These are phyloP conservation scores for Peterozyma toletana DNA, from an alignment of 805 yeast genomes.

Conservation along the genomic window DNA sequence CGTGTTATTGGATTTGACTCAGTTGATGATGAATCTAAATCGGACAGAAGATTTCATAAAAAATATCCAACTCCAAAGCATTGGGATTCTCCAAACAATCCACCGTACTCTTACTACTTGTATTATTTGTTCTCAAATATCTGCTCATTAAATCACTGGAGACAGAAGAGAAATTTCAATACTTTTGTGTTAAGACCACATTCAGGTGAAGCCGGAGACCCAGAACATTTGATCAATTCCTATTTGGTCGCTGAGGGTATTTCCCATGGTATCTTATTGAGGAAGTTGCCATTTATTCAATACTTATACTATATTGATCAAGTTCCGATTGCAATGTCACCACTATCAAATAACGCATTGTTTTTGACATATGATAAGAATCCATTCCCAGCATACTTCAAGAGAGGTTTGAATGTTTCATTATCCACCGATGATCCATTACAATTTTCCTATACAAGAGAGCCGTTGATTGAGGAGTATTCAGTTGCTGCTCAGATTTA, in stretches of 20 bases:
- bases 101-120: conserved; percentile 95
- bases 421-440: conserved; percentile 96
- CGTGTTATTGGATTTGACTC: conserved; percentile 97
- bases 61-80: conserved; percentile 80
- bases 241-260: conserved; percentile 87
- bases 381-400: conserved; percentile 88
- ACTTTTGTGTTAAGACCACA: conserved; percentile 96
- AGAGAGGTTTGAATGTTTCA: conserved; percentile 89
- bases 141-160: conserved; percentile 79
- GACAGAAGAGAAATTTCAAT: conserved; percentile 68
- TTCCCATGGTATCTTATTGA: conserved; percentile 87
- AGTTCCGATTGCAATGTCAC: conserved; percentile 97
- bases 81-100: conserved; percentile 77
- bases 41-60: conserved; percentile 73
- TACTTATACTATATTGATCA: conserved; percentile 91
- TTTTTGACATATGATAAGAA: conserved; percentile 95
- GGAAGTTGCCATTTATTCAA: conserved; percentile 93
- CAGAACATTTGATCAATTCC: conserved; percentile 90
- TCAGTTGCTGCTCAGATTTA: conserved; percentile 98
- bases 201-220: conserved; percentile 99
- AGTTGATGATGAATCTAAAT: conserved; percentile 95
- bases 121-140: conserved; percentile 85
- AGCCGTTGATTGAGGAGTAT: conserved; percentile 95
- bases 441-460: conserved; percentile 94
- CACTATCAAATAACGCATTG: conserved; percentile 91